Conservation (phyloP, 371 early-diverging fungal species). For the Zancudomyces culisetae region DNA sequence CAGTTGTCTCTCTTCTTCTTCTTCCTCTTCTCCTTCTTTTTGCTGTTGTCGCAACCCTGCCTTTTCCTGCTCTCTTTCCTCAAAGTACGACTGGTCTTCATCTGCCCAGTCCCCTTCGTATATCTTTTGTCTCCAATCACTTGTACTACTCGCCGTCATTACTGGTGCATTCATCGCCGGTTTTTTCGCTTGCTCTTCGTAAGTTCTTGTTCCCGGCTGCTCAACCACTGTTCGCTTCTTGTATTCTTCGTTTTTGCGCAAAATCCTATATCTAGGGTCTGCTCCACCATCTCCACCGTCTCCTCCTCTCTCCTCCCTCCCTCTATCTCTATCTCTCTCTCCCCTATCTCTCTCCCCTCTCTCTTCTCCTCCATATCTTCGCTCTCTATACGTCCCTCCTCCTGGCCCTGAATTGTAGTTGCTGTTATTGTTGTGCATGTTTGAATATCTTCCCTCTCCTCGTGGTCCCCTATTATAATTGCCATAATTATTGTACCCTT, state of each 20-base stretch:
- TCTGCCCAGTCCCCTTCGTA: slow-evolving; percentile 9
- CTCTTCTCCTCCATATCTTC: background rate
- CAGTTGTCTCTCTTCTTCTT: background rate
- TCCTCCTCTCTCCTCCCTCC: background rate
- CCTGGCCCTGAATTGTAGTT: background rate
- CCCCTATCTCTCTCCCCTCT: background rate
- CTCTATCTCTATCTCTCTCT: background rate
- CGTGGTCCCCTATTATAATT: no score
- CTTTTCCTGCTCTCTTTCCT: background rate
- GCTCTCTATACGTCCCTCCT: background rate
- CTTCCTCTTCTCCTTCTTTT: background rate
- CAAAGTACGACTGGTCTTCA: slow-evolving; percentile 3
- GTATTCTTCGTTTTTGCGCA: background rate
- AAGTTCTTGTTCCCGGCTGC: background rate
- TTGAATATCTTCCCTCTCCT: no score
- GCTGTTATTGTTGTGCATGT: background rate
- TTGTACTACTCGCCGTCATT: background rate
- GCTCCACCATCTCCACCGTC: background rate
- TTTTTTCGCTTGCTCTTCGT: background rate
- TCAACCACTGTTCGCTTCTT: background rate
- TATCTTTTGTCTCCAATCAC: background rate
- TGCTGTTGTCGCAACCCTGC: slow-evolving; percentile 1
- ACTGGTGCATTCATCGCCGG: background rate
- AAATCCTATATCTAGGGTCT: background rate
- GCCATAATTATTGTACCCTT: no score